Evolutionary conservation across 306 rosid species (phyloP).

Genomic region (Trifolium dubium): DNA sequence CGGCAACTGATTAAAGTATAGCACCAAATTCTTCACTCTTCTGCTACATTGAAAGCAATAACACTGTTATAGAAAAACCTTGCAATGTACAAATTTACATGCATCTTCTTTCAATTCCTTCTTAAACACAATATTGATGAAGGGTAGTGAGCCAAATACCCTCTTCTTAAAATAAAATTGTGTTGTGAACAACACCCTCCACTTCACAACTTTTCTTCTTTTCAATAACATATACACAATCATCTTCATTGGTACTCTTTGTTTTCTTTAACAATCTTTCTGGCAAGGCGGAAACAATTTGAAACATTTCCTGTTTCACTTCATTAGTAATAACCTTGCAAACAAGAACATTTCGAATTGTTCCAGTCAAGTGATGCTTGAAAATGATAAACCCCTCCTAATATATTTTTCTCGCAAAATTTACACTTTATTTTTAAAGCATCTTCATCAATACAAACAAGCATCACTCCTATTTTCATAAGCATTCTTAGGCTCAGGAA

Average conservation of each 20-base stretch:
- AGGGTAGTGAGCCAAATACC: background rate
- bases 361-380: background rate
- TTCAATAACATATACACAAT: background rate
- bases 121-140: background rate
- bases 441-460: no score
- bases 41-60: background rate
- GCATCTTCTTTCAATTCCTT: background rate
- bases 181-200: background rate
- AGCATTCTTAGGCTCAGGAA: no score
- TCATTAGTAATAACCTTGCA: background rate
- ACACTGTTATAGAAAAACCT: no score
- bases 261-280: background rate
- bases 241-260: background rate
- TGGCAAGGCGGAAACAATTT: background rate
- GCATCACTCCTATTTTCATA: no score
- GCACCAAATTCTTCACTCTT: background rate
- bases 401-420: background rate
- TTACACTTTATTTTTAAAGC: no score
- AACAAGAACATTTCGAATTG: background rate
- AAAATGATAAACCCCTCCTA: background rate
- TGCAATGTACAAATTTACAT: no score
- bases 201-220: background rate
- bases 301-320: background rate
- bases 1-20: background rate
- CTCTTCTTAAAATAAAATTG: background rate